Evolutionary conservation across 306 rosid genomes (phyloP).

Genomic region (Prunus armeniaca): DNA sequence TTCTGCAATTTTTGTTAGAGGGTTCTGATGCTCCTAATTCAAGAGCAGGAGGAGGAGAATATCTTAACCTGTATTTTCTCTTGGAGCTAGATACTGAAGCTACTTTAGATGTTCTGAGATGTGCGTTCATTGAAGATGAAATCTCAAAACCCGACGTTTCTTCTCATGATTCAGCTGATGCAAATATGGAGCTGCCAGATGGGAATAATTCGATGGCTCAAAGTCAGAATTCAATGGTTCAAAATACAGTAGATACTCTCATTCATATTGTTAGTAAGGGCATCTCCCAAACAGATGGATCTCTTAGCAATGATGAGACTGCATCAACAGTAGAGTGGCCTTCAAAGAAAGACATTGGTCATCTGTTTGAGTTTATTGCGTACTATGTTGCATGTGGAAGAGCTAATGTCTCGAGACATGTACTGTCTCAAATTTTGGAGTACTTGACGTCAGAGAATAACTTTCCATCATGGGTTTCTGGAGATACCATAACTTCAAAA

Average conservation of each 20-base stretch:
- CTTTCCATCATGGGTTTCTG: slow-evolving; percentile 33
- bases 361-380: slow-evolving; percentile 75
- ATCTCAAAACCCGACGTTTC: slow-evolving; percentile 36
- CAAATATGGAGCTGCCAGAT: slow-evolving; percentile 24
- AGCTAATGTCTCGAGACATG: slow-evolving; percentile 62
- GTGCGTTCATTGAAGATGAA: slow-evolving; percentile 65
- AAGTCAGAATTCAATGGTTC: slow-evolving; percentile 53
- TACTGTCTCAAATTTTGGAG: slow-evolving; percentile 69
- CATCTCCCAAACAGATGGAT: slow-evolving; percentile 42
- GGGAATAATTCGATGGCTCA: slow-evolving; percentile 34
- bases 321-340: slow-evolving; percentile 56
- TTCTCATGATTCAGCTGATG: slow-evolving; percentile 37
- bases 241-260: slow-evolving; percentile 72
- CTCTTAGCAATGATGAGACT: slow-evolving; percentile 32
- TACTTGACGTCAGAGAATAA: slow-evolving; percentile 60
- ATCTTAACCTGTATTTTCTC: slow-evolving; percentile 63
- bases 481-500: slow-evolving; percentile 41
- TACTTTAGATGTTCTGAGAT: slow-evolving; percentile 71
- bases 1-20: slow-evolving; percentile 72
- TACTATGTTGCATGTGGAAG: slow-evolving; percentile 70
- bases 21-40: slow-evolving; percentile 42
- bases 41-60: slow-evolving; percentile 35
- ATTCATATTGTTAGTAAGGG: slow-evolving; percentile 51
- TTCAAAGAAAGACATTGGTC: slow-evolving; percentile 61
- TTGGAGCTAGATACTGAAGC: slow-evolving; percentile 82